Base-by-base conservation (phyloP, 140 eudicot genomes). In the Stevia rebaudiana region DNA sequence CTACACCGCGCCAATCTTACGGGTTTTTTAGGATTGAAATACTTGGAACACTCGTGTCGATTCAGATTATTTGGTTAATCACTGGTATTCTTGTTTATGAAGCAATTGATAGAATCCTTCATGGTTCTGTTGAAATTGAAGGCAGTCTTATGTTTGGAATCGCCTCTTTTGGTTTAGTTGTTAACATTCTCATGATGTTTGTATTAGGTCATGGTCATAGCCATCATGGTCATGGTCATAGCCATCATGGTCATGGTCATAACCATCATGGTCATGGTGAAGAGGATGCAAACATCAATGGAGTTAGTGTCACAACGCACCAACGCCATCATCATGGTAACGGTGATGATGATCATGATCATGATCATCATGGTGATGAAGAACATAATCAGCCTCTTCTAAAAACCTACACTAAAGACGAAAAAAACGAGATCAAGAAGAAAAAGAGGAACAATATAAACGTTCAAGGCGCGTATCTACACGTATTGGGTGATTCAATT, bases 71-170 rank as follows among this genome's bases (percentile, higher is more conserved):
- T 67, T 91, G 98, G 98, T 78, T 91, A 15, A 83, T 91, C 17
- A 83, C 98, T 10, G 96, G 96, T 31, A 91, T 91, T 33, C 84
- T 91, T 23, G 95, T 91, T 17, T 91, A 84, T 67, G 96, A 87
- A 81, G 98, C 98, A 13, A 73, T 91, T 16, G 78, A 54, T n/a
- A 75, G 98, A 41, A 74, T 91, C 13, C 24, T 91, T 0, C n/a
- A 87, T 40, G 85, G 80, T 9, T 48, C 89, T 3, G 95, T 88
- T 50, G 95, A 91, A 47, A 95, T 91, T 68, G 70, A 88, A 58
- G 98, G 98, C 13, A 70, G 78, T 22, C 86, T 87, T 23, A 91
- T 91, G 98, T 91, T 91, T 69, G 35, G 76, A 17, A 84, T 91
- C 2, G 59, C 98, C 22, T 79, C 92, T 33, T 87, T 91, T 40